Conservation (phyloP, 345 rosid species). For the Gossypium herbaceum region DNA sequence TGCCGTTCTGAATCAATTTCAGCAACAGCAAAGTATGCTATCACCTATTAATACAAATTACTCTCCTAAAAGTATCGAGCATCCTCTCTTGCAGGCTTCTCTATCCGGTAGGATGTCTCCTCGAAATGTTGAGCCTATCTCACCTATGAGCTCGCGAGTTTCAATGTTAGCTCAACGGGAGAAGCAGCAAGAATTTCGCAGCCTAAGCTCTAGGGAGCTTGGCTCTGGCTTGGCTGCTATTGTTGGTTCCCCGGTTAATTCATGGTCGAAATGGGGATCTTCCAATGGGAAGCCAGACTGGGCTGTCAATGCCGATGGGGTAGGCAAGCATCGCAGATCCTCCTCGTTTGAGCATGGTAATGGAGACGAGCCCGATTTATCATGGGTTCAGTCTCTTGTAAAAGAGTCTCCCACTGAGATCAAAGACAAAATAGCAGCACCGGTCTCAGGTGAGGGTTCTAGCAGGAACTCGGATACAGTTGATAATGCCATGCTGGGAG, state of each 20-base stretch:
- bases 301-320: constrained; percentile 49
- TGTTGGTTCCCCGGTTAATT: constrained; percentile 61
- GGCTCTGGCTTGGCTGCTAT: constrained; percentile 46
- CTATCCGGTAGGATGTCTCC: constrained; percentile 92
- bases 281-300: constrained; percentile 76
- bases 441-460: constrained; percentile 36
- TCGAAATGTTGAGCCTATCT: constrained; percentile 67
- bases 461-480: constrained; percentile 38
- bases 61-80: constrained; percentile 59
- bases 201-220: constrained; percentile 64
- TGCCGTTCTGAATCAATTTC: constrained; percentile 54
- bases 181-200: constrained; percentile 64
- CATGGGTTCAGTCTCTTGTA: constrained; percentile 87
- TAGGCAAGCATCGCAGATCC: constrained; percentile 44
- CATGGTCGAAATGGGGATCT: constrained; percentile 83
- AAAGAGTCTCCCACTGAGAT: constrained; percentile 68
- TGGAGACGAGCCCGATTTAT: constrained; percentile 83
- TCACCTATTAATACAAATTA: constrained; percentile 68
- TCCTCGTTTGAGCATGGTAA: constrained; percentile 48
- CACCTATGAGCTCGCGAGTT: constrained; percentile 61
- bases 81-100: constrained; percentile 49
- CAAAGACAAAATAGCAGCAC: constrained; percentile 44
- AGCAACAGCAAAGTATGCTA: constrained; percentile 68
- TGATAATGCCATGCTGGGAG: constrained; percentile 65
- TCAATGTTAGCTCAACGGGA: constrained; percentile 70